A percentile compares a stretch with the other conserved stretches of the same genome.
phyloP scores from a whole-genome alignment of 768 basidiomycete species.

The Russula sp. region DNA sequence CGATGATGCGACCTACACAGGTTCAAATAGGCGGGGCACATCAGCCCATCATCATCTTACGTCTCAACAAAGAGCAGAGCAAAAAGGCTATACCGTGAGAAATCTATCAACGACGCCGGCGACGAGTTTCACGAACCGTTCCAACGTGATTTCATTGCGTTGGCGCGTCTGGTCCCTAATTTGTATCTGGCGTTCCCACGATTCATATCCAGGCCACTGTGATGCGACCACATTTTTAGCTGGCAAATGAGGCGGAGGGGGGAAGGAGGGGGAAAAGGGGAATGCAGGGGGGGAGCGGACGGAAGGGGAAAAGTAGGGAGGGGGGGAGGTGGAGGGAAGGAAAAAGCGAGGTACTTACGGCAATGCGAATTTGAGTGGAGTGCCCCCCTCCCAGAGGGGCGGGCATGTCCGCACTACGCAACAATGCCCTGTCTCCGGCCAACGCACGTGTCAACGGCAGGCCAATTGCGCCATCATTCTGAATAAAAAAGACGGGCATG shows the following conservation, averaged over 20 bases:
- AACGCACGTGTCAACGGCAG: slow-evolving; percentile 11
- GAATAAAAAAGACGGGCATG: slow-evolving; percentile 27
- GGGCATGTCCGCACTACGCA: not conserved
- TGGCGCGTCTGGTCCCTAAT: slow-evolving; percentile 26
- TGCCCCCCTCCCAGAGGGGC: slow-evolving; percentile 24
- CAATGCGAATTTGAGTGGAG: slow-evolving; percentile 26
- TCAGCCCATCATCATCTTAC: not conserved
- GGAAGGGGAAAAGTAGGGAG: not conserved
- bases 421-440: slow-evolving; percentile 10
- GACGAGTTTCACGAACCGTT: slow-evolving; percentile 24
- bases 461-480: slow-evolving; percentile 16
- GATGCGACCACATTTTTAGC: not conserved
- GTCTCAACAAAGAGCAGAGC: not conserved
- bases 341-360: not conserved
- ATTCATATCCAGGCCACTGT: slow-evolving; percentile 26
- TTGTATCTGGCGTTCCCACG: slow-evolving; percentile 27
- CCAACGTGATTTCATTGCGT: slow-evolving; percentile 28
- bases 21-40: not conserved
- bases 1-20: not conserved
- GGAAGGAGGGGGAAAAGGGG: too few species aligned
- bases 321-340: not conserved
- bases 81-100: slow-evolving; percentile 17
- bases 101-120: slow-evolving; percentile 26
- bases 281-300: too few species aligned
- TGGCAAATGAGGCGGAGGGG: too few species aligned